Base-by-base conservation (phyloP, 2,329 filamentous ascomycete species). In the Colletotrichum navitas region DNA sequence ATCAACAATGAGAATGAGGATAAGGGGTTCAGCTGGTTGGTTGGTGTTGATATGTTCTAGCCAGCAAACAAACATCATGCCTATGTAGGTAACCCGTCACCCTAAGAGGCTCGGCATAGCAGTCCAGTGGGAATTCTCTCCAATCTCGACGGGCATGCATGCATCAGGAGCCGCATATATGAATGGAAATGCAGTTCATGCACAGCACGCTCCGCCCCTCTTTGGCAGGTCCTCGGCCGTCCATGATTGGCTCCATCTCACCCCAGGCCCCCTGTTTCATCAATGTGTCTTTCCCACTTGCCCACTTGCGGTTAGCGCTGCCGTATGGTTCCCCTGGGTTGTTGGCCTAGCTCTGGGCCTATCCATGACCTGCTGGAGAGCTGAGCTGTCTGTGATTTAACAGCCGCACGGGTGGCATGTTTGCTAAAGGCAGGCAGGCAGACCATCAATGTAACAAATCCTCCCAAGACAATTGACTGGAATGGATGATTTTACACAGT, bases 101-200 rank as follows among this genome's bases (percentile, higher is more conserved):
- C 51, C 63, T 62, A 58, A 62, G 34, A 56, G 26, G 41, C 12
- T n/a, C 3, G 36, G 56, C 55, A 62, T 43, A 26, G 39, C 32
- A 66, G 18, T 51, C 24, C 32, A 34, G 43, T n/a, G 36, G 39
- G 64, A 32, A 55, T 69, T 12, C 60, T 32, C 59, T 24, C 54
- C 60, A 72, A 61, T 72, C 55, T 69, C 45, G 47, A 56, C 24
- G 26, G 18, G 49, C 21, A 64, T 72, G 69, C 65, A 47, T 18
- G 8, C 43, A 64, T 39, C 62, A 66, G 54, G 54, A 60, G 60
- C 54, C 54, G 60, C 54, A 66, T 61, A 14, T 18, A 32, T 52
- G 16, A 5, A 39, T 41, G 41, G 60, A 55, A 55, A 66, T 60
- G 65, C 60, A 72, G 60, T 54, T 69, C 69, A 72, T 72, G 69